A percentile compares a stretch with the other conserved stretches of the same genome.
These are phyloP conservation scores for Fusarium goolgardi DNA, from an alignment of 2,329 filamentous ascomycete species.

Conservation along the genomic window DNA sequence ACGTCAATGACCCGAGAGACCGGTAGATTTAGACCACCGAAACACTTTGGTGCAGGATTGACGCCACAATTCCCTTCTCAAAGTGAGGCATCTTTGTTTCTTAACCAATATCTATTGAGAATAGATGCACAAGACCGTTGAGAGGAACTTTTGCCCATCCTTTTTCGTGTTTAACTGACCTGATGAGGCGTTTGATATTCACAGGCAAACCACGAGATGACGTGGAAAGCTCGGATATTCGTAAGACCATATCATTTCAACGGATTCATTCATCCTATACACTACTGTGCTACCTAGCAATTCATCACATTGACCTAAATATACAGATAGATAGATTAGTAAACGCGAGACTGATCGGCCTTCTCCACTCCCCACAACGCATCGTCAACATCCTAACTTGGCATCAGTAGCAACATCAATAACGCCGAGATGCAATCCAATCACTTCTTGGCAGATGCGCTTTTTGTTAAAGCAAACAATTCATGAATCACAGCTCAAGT, in stretches of 20 bases:
- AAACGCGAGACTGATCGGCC: neutral
- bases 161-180: slow-evolving; percentile 4
- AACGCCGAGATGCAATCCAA: neutral
- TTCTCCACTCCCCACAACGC: neutral
- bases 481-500: neutral
- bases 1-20: slow-evolving; percentile 1
- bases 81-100: neutral
- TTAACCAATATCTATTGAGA: neutral
- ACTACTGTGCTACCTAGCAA: too few species aligned
- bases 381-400: neutral
- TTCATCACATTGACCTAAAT: neutral
- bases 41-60: slow-evolving; percentile 13
- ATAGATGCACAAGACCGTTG: slow-evolving; percentile 15
- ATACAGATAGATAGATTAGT: neutral
- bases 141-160: neutral
- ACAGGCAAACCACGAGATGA: neutral
- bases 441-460: neutral
- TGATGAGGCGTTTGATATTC: slow-evolving; percentile 11
- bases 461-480: neutral
- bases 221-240: neutral
- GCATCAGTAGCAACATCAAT: neutral
- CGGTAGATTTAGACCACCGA: slow-evolving; percentile 10
- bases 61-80: slow-evolving; percentile 16
- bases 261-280: neutral
- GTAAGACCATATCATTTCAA: neutral